Evolutionary conservation across 169 alveolate species (phyloP).

Genomic region (Babesia bovis): DNA sequence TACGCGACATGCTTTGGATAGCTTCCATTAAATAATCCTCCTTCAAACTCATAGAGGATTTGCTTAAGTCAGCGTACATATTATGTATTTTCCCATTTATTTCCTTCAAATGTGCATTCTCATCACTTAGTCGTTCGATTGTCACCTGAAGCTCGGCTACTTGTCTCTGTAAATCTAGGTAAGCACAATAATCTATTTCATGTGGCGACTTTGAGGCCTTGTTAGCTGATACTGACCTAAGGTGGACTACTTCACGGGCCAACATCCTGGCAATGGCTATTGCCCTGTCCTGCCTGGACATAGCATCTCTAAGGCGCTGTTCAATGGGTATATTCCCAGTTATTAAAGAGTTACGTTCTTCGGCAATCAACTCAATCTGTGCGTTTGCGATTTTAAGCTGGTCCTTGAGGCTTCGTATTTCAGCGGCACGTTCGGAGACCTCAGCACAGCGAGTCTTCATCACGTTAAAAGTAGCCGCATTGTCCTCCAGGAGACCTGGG

Average conservation of each 20-base stretch:
- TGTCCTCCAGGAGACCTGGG: conserved; percentile 50
- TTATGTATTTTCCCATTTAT: conserved; percentile 59
- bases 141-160: conserved; percentile 15
- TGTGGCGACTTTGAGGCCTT: not conserved
- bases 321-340: not conserved
- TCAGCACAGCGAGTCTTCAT: conserved; percentile 52
- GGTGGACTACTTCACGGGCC: conserved; percentile 29
- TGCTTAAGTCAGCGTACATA: conserved; percentile 65
- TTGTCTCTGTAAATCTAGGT: not conserved
- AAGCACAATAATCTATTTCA: not conserved
- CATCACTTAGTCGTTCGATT: conserved; percentile 56
- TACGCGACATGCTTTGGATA: conserved; percentile 21
- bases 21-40: conserved; percentile 43
- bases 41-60: conserved; percentile 26
- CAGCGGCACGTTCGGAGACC: conserved; percentile 20
- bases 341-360: conserved; percentile 45
- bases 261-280: conserved; percentile 51
- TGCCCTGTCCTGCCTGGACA: conserved; percentile 60
- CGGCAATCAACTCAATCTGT: conserved; percentile 31
- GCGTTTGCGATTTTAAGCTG: conserved; percentile 30
- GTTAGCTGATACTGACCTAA: not conserved
- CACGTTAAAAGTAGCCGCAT: conserved; percentile 45
- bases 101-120: conserved; percentile 56
- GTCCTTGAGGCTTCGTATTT: conserved; percentile 30
- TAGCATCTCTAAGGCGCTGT: conserved; percentile 49